phyloP scores from a whole-genome alignment of 148 eudicot genomes.

The Dysphania ambrosioides region DNA sequence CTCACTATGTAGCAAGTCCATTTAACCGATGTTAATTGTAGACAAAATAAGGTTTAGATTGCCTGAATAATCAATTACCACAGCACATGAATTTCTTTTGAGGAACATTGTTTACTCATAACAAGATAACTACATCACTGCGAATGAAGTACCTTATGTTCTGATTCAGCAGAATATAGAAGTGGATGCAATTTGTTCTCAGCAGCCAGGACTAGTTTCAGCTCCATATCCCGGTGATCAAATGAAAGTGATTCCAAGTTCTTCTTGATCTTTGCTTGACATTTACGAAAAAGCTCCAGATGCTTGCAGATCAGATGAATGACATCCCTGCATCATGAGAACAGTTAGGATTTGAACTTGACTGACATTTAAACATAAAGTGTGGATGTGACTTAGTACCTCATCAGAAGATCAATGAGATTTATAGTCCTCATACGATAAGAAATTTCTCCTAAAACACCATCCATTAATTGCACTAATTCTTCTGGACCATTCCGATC shows the following conservation, averaged over 20 bases:
- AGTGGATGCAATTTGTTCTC: conserved; percentile 89
- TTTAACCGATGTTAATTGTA: neutral
- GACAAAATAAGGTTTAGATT: neutral
- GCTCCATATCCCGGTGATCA: conserved; percentile 68
- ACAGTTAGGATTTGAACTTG: neutral
- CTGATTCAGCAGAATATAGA: conserved; percentile 84
- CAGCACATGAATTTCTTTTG: neutral
- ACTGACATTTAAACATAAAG: conserved; percentile 13
- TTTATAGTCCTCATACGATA: conserved; percentile 72
- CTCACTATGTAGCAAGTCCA: neutral
- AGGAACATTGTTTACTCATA: neutral
- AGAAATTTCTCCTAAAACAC: conserved; percentile 83
- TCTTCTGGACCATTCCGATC: conserved; percentile 95
- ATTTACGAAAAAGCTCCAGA: conserved; percentile 75
- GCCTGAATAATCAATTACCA: neutral
- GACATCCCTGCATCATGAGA: conserved; percentile 63
- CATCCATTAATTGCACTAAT: conserved; percentile 72
- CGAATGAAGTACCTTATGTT: conserved; percentile 65
- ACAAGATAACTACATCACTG: conserved; percentile 1
- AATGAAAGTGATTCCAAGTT: conserved; percentile 45
- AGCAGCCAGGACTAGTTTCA: conserved; percentile 58
- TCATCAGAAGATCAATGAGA: conserved; percentile 86
- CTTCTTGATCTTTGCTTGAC: conserved; percentile 65
- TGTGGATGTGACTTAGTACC: conserved; percentile 38
- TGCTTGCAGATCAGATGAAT: conserved; percentile 63